Conservation (phyloP, 768 basidiomycete genomes). For the Mycena latifolia region DNA sequence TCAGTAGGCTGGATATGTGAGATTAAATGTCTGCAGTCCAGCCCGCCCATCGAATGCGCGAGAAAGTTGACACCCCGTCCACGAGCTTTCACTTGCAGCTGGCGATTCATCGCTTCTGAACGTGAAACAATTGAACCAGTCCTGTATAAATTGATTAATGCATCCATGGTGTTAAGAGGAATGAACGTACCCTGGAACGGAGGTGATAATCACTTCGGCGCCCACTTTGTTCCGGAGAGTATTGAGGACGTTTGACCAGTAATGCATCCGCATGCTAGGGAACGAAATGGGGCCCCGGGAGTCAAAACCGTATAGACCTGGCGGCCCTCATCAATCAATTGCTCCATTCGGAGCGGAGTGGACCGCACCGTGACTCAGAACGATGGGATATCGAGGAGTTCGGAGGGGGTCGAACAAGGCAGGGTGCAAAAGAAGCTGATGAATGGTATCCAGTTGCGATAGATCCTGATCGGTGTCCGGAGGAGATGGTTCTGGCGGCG, state of each 20-base stretch:
- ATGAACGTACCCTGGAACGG: constrained; percentile 84
- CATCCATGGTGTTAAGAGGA: not conserved
- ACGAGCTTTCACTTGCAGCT: constrained; percentile 72
- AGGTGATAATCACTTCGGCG: constrained; percentile 95
- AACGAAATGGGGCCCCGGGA: constrained; percentile 86
- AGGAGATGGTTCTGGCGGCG: constrained; percentile 24
- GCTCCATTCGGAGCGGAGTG: constrained; percentile 20
- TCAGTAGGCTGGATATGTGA: constrained; percentile 84
- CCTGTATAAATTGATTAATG: constrained; percentile 51
- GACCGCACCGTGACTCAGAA: constrained; percentile 91
- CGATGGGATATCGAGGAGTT: constrained; percentile 89
- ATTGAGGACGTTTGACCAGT: constrained; percentile 91
- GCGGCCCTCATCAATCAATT: constrained; percentile 19
- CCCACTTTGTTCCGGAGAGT: constrained; percentile 85
- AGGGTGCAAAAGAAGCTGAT: constrained; percentile 81
- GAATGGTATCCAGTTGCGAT: constrained; percentile 62
- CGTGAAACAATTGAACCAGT: constrained; percentile 92
- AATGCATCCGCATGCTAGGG: constrained; percentile 88
- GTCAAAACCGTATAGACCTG: constrained; percentile 96
- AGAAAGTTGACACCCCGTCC: constrained; percentile 93
- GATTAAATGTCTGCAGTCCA: constrained; percentile 95
- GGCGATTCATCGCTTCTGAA: constrained; percentile 79
- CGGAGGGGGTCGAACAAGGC: constrained; percentile 82
- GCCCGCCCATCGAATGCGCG: constrained; percentile 98
- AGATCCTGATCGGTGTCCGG: constrained; percentile 38